phyloP scores from a whole-genome alignment of 257 asterid species.

The Scutellaria baicalensis region DNA sequence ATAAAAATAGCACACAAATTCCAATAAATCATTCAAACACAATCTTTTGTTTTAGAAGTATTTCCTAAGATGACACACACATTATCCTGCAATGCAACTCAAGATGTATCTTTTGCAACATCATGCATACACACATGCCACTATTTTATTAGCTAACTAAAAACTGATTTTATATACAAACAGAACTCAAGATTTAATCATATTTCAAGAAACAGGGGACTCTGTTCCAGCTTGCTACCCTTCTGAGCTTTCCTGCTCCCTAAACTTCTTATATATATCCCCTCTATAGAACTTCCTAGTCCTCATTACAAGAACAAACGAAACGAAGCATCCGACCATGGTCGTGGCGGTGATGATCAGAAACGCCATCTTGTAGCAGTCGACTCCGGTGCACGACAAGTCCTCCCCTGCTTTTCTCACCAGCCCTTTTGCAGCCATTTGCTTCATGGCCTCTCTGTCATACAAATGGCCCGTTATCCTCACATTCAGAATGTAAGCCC shows the following conservation, averaged over 20 bases:
- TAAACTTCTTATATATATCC: slow-evolving; percentile 55
- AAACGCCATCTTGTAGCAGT: slow-evolving; percentile 43
- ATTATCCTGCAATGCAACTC: no score
- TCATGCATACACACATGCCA: not conserved
- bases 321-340: slow-evolving; percentile 33
- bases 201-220: not conserved
- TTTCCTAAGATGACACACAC: no score
- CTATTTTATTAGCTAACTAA: no score
- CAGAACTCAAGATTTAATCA: not conserved
- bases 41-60: no score
- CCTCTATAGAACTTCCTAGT: slow-evolving; percentile 48
- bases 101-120: not conserved
- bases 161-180: not conserved
- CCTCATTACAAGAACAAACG: slow-evolving; percentile 31
- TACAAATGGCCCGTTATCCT: slow-evolving; percentile 35
- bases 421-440: slow-evolving; percentile 28
- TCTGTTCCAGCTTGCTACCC: not conserved
- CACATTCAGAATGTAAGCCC: slow-evolving; percentile 46
- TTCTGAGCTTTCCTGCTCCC: slow-evolving; percentile 14
- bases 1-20: no score
- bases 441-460: slow-evolving; percentile 42
- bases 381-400: slow-evolving; percentile 41
- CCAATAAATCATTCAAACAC: no score
- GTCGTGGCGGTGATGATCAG: slow-evolving; percentile 43
- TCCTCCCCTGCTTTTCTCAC: slow-evolving; percentile 31